Evolutionary conservation across 176 grass and related monocot genomes (phyloP).

Genomic region (Cenchrus fungigraminus): DNA sequence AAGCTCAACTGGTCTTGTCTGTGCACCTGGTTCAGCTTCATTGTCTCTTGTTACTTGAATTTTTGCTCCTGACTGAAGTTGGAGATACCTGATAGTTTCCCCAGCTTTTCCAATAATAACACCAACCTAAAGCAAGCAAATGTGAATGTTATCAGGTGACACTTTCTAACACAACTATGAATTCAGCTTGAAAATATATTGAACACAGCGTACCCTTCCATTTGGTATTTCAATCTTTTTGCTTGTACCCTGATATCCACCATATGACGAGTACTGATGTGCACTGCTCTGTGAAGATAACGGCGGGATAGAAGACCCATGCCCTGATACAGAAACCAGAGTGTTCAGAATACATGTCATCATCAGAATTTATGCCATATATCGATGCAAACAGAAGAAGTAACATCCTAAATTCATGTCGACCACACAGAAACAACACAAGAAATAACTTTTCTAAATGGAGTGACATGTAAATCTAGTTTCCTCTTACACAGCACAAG

Average conservation of each 20-base stretch:
- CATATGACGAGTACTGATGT: constrained; percentile 66
- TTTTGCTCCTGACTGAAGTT: constrained; percentile 90
- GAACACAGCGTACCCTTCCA: constrained; percentile 60
- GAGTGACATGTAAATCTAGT: no score
- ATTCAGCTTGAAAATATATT: not conserved
- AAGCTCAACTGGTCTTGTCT: constrained; percentile 77
- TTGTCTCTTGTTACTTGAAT: constrained; percentile 94
- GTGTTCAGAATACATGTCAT: not conserved
- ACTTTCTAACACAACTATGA: not conserved
- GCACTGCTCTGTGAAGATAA: constrained; percentile 65
- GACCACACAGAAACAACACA: no score
- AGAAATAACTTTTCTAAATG: no score
- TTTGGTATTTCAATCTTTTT: constrained; percentile 95
- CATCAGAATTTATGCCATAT: not conserved
- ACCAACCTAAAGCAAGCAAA: constrained; percentile 67
- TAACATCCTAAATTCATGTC: not conserved
- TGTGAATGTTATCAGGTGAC: not conserved
- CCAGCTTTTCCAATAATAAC: constrained; percentile 96
- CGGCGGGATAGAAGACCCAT: constrained; percentile 55
- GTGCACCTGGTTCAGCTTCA: constrained; percentile 78
- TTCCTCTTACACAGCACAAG: no score
- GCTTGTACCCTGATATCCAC: constrained; percentile 71
- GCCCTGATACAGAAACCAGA: constrained; percentile 47
- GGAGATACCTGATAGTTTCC: constrained; percentile 87
- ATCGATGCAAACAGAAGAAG: not conserved